These are phyloP conservation scores for Cladosporium colombiae DNA, from an alignment of 2,329 filamentous ascomycete species.

Conservation along the genomic window DNA sequence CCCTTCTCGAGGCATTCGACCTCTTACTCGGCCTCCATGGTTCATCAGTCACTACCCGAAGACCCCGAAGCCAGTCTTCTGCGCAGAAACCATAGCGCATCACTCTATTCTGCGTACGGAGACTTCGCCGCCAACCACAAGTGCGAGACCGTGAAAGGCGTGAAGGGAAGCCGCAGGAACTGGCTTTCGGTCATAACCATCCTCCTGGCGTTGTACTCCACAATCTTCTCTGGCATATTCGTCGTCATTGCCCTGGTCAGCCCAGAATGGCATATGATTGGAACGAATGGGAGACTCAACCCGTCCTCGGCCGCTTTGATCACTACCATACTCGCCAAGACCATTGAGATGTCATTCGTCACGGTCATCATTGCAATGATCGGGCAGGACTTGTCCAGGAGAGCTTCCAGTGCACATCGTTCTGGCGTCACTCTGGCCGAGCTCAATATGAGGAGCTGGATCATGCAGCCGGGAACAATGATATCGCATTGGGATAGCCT, in stretches of 20 bases:
- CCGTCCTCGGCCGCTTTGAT: slow-evolving; percentile 67
- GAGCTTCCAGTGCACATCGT: slow-evolving; percentile 60
- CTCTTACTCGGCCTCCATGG: neutral
- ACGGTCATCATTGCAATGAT: slow-evolving; percentile 74
- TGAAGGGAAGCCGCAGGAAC: slow-evolving; percentile 14
- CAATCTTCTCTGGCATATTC: slow-evolving; percentile 65
- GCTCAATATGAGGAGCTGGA: slow-evolving; percentile 75
- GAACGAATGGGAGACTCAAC: slow-evolving; percentile 53
- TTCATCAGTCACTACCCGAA: neutral
- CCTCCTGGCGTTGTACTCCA: slow-evolving; percentile 61
- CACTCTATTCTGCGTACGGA: slow-evolving; percentile 11
- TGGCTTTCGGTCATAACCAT: slow-evolving; percentile 52
- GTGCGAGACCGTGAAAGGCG: slow-evolving; percentile 3
- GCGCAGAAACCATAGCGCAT: slow-evolving; percentile 1
- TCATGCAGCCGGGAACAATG: slow-evolving; percentile 60
- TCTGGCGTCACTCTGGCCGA: slow-evolving; percentile 72
- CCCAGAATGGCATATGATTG: slow-evolving; percentile 62
- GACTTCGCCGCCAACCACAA: slow-evolving; percentile 15
- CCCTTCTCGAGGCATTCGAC: neutral
- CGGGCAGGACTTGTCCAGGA: slow-evolving; percentile 71
- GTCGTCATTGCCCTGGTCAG: slow-evolving; percentile 62
- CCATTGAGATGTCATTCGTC: slow-evolving; percentile 76
- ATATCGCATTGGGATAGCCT: slow-evolving; percentile 69
- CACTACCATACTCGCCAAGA: slow-evolving; percentile 70
- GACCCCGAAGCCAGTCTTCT: slow-evolving; percentile 10